Conservation (phyloP, 2,329 filamentous ascomycete genomes). For the Coniochaeta sp. region DNA sequence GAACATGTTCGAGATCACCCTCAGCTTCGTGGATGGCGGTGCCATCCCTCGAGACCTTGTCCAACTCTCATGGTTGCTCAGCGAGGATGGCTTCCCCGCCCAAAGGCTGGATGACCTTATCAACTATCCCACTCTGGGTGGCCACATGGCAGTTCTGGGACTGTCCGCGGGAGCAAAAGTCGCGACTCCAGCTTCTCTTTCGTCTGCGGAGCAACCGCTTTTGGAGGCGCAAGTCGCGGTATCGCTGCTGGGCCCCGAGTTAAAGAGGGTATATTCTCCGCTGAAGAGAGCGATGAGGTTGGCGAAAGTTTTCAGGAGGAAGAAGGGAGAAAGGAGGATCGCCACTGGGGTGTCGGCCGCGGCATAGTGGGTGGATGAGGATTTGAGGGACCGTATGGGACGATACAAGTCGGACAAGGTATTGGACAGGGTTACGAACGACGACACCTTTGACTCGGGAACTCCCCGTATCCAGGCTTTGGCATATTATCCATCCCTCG, state of each 20-base stretch:
- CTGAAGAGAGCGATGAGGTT: background rate
- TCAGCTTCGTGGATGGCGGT: conserved; percentile 12
- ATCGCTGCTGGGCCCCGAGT: background rate
- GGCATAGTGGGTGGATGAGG: too few species aligned
- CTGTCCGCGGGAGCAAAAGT: background rate
- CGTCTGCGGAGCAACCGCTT: background rate
- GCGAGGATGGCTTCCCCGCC: conserved; percentile 1
- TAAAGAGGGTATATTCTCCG: background rate
- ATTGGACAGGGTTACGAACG: too few species aligned
- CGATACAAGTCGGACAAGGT: too few species aligned
- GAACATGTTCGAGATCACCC: conserved; percentile 12
- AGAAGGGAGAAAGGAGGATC: background rate
- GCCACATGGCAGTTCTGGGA: conserved; percentile 11
- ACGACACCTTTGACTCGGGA: too few species aligned
- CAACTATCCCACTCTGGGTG: conserved; percentile 9
- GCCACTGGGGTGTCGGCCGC: background rate
- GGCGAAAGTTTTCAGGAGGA: background rate
- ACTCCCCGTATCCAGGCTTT: too few species aligned
- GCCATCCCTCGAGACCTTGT: conserved; percentile 11
- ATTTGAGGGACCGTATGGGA: too few species aligned
- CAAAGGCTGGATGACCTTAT: conserved; percentile 11
- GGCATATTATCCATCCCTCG: too few species aligned
- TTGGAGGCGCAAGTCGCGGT: too few species aligned
- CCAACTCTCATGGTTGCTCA: conserved; percentile 11
- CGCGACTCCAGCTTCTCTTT: background rate